Conservation (phyloP, 345 rosid genomes). For the Salix exigua region DNA sequence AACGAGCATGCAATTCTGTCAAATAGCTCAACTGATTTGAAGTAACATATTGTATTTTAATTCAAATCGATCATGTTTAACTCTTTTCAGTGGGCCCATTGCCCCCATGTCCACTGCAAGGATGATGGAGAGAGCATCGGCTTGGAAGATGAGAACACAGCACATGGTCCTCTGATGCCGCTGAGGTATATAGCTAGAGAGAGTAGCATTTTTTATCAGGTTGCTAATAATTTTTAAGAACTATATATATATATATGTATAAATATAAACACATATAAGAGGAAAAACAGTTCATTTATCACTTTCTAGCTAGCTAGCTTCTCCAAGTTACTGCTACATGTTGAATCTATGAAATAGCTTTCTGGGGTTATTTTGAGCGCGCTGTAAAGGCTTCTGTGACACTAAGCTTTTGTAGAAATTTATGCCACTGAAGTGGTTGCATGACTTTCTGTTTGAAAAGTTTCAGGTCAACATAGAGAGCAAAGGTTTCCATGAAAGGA, state of each 20-base stretch:
- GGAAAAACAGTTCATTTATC: neutral
- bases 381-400: conserved; percentile 25
- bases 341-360: conserved; percentile 3
- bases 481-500: conserved; percentile 63
- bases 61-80: conserved; percentile 4
- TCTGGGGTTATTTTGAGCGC: conserved; percentile 1
- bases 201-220: neutral
- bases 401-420: conserved; percentile 22
- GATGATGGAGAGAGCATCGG: conserved; percentile 42
- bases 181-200: conserved; percentile 5
- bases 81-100: conserved; percentile 81
- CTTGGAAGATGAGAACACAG: conserved; percentile 29
- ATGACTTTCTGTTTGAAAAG: conserved; percentile 26
- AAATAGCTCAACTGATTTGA: neutral
- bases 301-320: neutral
- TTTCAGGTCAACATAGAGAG: conserved; percentile 60
- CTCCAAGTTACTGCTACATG: neutral
- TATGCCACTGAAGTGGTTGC: conserved; percentile 31
- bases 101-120: conserved; percentile 58
- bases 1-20: neutral
- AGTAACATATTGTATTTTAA: neutral
- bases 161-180: conserved; percentile 7
- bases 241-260: too few species aligned
- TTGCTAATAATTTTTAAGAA: neutral
- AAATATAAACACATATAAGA: neutral